These are phyloP conservation scores for Mycena vulgaris DNA, from an alignment of 768 basidiomycete species.

Conservation along the genomic window DNA sequence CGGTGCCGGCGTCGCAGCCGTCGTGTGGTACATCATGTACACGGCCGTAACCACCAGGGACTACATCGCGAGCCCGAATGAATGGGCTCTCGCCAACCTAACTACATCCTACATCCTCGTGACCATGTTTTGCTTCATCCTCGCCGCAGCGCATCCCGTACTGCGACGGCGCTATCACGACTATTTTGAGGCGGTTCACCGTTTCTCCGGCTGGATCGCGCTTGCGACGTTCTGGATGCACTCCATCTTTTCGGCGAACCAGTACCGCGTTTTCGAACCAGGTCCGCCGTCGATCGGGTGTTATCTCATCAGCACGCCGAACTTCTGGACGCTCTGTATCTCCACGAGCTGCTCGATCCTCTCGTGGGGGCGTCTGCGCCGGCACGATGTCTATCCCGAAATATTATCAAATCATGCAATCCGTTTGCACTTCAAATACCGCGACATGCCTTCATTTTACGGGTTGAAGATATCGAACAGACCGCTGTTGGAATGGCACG, in stretches of 20 bases:
- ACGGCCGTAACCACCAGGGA: constrained; percentile 59
- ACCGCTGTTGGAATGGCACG: constrained; percentile 59
- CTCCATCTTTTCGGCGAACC: constrained; percentile 48
- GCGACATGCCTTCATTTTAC: constrained; percentile 54
- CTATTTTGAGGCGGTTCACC: constrained; percentile 69
- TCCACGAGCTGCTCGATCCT: constrained; percentile 60
- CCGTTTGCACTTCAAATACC: constrained; percentile 68
- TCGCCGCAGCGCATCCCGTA: constrained; percentile 64
- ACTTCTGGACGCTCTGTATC: constrained; percentile 64
- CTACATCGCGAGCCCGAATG: constrained; percentile 43
- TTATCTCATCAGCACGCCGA: constrained; percentile 60
- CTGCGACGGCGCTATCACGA: constrained; percentile 65
- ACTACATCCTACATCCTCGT: constrained; percentile 63
- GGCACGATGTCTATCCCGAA: constrained; percentile 63
- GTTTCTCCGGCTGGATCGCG: constrained; percentile 70
- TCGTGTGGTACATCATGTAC: constrained; percentile 68
- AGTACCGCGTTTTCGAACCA: constrained; percentile 52
- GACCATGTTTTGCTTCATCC: constrained; percentile 63
- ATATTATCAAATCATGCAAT: constrained; percentile 69
- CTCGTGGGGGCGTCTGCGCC: constrained; percentile 68
- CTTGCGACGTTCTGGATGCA: constrained; percentile 66
- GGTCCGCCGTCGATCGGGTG: constrained; percentile 54
- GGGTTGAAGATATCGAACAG: constrained; percentile 45
- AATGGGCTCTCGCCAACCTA: constrained; percentile 52
- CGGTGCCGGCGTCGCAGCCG: constrained; percentile 66